Conservation (phyloP, 306 rosid species). For the Mimosa pudica region DNA sequence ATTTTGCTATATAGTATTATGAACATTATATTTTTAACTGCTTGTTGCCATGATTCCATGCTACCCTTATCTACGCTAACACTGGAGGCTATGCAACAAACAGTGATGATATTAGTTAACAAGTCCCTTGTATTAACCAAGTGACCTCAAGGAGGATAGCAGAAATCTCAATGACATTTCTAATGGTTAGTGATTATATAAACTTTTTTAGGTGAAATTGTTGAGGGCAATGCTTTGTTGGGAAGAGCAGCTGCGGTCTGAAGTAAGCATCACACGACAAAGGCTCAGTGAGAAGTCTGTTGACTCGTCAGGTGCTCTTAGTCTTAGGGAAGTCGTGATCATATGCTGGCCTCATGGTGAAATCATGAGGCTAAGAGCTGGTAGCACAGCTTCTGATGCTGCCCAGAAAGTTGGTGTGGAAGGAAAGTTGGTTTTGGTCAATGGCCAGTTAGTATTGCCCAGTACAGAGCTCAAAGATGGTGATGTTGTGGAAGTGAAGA, state of each 20-base stretch:
- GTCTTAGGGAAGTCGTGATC: constrained; percentile 81
- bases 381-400: constrained; percentile 97
- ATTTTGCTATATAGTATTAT: neutral
- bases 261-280: constrained; percentile 57
- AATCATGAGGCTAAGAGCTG: constrained; percentile 76
- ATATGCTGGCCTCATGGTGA: constrained; percentile 89
- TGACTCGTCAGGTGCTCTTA: constrained; percentile 40
- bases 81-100: neutral
- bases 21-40: constrained; percentile 15
- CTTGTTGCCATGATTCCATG: neutral
- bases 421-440: constrained; percentile 80
- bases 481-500: constrained; percentile 87
- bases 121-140: neutral
- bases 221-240: constrained; percentile 87
- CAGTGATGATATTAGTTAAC: neutral
- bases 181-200: constrained; percentile 1
- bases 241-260: constrained; percentile 88
- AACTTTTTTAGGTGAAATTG: constrained; percentile 63
- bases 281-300: constrained; percentile 36
- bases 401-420: constrained; percentile 88
- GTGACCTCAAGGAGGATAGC: neutral
- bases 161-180: constrained; percentile 15
- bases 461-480: constrained; percentile 86
- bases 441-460: constrained; percentile 80
- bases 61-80: neutral